These are phyloP conservation scores for Leishmania major DNA, from an alignment of 208 protist species.

Conservation along the genomic window DNA sequence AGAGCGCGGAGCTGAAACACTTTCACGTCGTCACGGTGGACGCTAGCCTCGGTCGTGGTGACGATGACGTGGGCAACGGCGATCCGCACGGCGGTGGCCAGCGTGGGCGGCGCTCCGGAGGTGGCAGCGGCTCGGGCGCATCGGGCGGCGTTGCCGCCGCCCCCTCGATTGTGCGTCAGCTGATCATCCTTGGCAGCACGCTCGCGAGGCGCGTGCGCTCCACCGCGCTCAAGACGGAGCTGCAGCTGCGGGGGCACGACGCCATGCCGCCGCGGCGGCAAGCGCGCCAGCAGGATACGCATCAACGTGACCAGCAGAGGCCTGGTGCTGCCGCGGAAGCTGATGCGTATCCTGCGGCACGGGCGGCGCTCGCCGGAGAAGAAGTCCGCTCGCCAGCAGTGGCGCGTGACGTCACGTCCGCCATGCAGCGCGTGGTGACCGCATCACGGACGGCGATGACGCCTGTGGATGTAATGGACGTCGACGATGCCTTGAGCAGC, in stretches of 20 bases:
- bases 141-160: background rate
- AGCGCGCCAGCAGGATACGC: background rate
- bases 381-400: constrained; percentile 5
- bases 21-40: constrained; percentile 48
- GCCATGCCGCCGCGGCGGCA: background rate
- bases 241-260: background rate
- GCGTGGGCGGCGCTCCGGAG: background rate
- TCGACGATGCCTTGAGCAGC: constrained; percentile 5
- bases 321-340: background rate
- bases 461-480: constrained; percentile 14
- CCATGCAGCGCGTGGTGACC: background rate
- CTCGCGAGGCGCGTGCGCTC: background rate
- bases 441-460: background rate
- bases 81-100: background rate
- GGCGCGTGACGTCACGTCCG: constrained; percentile 4
- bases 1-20: constrained; percentile 52
- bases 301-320: background rate
- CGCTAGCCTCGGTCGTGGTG: constrained; percentile 32
- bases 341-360: background rate
- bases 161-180: background rate
- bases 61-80: background rate
- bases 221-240: background rate
- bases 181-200: background rate
- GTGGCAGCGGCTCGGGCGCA: background rate
- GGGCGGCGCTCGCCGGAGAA: constrained; percentile 9